Evolutionary conservation across 805 yeast species (phyloP), one percentile per base, ranked within the genome.

Genomic region (Hanseniaspora valbyensis): DNA sequence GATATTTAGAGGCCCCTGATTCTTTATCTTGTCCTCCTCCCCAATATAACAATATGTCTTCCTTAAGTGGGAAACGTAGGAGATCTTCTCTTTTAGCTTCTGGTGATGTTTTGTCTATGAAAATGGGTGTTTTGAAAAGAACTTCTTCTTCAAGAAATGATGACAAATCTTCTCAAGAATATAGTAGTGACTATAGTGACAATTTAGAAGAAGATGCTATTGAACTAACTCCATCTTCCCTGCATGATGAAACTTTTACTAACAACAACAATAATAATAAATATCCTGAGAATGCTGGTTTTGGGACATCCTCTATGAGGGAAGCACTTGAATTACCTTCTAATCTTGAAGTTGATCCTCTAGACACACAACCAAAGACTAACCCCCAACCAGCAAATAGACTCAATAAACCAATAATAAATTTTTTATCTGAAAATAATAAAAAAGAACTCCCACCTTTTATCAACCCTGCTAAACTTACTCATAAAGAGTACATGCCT

Each of bases 71-170:
- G 5, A 32, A 14, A 32, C 21, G 50, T 21, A 46, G 50, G 32
- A 30, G 42, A 28, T 39, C 50, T 18, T 46, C 50, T n/a, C 7
- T 46, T 9, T 24, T 46, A 16, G 50, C 50, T 7, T 46, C 50
- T 2, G 50, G 50, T 12, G 50, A 46, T 32, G 50, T 46, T 16
- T 8, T 46, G 16, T 46, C 50, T 2, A 39, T 46, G 44, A 46
- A 46, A 24, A 32, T 19, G 39, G 50, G 50, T 9, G 36, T 30
- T 18, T 29, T 46, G 2, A 36, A 39, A 25, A 30, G 44, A 25
- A 40, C 29, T 4, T 18, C 33, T 9, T 46, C 50, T 4, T 25
- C 30, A 4, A n/a, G 30, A 3, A 34, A 34, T 5, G 39, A 34
- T 34, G 39, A 34, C 4, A 7, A 34, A 7, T 13, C 39, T 18